phyloP scores from a whole-genome alignment of 2,329 filamentous ascomycete genomes.

The Cercospora nicotianae region DNA sequence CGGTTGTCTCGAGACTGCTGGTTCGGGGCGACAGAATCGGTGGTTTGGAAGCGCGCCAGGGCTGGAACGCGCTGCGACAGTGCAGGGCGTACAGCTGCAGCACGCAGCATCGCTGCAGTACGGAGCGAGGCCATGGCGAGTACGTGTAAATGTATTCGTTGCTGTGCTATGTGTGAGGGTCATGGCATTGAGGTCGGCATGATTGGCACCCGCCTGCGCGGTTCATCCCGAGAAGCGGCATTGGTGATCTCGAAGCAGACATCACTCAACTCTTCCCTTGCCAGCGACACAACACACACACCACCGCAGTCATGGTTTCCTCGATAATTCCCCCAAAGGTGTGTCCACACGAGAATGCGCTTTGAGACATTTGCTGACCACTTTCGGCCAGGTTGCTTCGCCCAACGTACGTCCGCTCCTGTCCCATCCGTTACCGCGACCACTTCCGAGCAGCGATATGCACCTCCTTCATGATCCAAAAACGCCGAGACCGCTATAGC shows the following conservation, averaged over 20 bases:
- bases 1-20: conserved; percentile 18
- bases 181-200: conserved; percentile 14
- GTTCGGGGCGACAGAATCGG: conserved; percentile 16
- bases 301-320: conserved; percentile 54
- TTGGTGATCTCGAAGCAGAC: conserved; percentile 18
- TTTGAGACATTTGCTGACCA: conserved; percentile 38
- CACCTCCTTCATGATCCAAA: not conserved
- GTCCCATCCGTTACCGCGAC: conserved; percentile 5
- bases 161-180: conserved; percentile 15
- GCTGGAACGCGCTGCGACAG: conserved; percentile 29
- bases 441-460: conserved; percentile 7
- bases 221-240: not conserved
- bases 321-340: conserved; percentile 99
- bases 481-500: not conserved
- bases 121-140: conserved; percentile 28
- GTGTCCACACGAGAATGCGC: conserved; percentile 38
- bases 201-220: conserved; percentile 9
- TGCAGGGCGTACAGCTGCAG: conserved; percentile 34
- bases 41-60: conserved; percentile 26
- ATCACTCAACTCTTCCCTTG: conserved; percentile 15
- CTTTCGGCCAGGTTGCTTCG: conserved; percentile 66
- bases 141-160: conserved; percentile 8
- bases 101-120: conserved; percentile 45
- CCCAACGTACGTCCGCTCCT: conserved; percentile 66
- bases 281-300: conserved; percentile 25